These are phyloP conservation scores for Auricularia sp. DNA, from an alignment of 768 basidiomycete species.

Conservation along the genomic window DNA sequence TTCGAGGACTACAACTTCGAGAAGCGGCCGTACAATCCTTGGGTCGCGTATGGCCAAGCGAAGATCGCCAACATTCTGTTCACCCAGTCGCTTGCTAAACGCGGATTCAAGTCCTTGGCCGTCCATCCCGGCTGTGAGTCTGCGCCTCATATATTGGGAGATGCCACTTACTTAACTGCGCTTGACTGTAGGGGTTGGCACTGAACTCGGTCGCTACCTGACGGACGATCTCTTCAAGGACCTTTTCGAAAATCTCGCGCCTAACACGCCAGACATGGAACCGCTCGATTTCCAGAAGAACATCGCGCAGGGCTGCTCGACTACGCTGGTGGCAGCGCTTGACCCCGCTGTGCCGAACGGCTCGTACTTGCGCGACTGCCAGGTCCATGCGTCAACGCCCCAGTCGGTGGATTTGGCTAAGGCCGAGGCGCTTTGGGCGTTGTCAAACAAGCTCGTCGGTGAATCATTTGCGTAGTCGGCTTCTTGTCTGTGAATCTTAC, in stretches of 20 bases:
- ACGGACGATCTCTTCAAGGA: neutral
- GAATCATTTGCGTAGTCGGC: neutral
- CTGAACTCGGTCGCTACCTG: neutral
- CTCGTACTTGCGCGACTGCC: neutral
- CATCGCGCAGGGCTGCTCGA: neutral
- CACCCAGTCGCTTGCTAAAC: slow-evolving; percentile 14
- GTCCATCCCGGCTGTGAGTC: neutral
- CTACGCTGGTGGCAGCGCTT: neutral
- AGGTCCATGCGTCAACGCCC: neutral
- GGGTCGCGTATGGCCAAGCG: slow-evolving; percentile 23
- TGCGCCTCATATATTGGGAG: too few relatives aligned
- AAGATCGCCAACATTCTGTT: slow-evolving; percentile 35
- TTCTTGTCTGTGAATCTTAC: too few relatives aligned
- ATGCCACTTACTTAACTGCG: too few relatives aligned
- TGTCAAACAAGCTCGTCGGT: neutral
- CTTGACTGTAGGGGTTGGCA: neutral
- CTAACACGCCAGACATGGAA: neutral
- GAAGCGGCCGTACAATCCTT: neutral
- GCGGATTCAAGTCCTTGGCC: neutral
- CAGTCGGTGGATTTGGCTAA: neutral
- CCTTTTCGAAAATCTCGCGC: neutral
- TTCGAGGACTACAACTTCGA: neutral
- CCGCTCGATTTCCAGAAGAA: slow-evolving; percentile 1
- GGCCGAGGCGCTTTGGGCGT: neutral
- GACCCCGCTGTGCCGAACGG: neutral